Base-by-base conservation (phyloP, 2,329 filamentous ascomycete species). In the Calonectria pteridis region DNA sequence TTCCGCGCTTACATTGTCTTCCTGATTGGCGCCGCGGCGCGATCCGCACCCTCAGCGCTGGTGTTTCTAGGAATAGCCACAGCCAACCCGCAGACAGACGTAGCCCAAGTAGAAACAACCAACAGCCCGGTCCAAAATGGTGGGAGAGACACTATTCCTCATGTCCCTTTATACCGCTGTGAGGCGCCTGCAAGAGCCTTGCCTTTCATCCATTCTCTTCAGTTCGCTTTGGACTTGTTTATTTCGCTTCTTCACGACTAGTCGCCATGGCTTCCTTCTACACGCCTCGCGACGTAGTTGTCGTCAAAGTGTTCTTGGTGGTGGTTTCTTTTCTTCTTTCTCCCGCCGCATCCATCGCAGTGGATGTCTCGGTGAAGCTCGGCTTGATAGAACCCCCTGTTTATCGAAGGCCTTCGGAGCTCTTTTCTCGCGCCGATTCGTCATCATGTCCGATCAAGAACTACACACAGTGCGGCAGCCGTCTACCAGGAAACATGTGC, bases 1-100 rank as follows among this genome's bases (percentile, higher is more conserved):
- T 65, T 55, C 74, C 79, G 79, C 79, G 79, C 78, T 74, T 81
- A 81, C 70, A 66, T 77, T 74, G 53, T 13, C 51, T 69, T 67
- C 59, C 9, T 81, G 75, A 81, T 81, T 81, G 79, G 79, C 63
- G 51, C 74, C 67, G 49, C 67, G 76, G 73, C 69, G 76, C 79
- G 78, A 79, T 78, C 66, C 68, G 58, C 69, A 62, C 64, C 72
- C 64, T 68, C 69, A 76, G 76, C 6, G 74, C 76, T 73, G 75
- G 75, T 73, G 76, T 73, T 65, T 59, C 46, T 75, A 71, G 58
- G 78, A 59, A 65, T 72, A 58, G 73, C 75, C 62, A 73, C 59
- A 69, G 75, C 79, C 79, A 81, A 80, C 79, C 76, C 49, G 71
- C 65, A 73, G 59, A 69, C 50, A 72, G 49, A 53, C 64, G 58